Conservation (phyloP, 2,329 filamentous ascomycete genomes). For the Neodidymelliopsis sp. region DNA sequence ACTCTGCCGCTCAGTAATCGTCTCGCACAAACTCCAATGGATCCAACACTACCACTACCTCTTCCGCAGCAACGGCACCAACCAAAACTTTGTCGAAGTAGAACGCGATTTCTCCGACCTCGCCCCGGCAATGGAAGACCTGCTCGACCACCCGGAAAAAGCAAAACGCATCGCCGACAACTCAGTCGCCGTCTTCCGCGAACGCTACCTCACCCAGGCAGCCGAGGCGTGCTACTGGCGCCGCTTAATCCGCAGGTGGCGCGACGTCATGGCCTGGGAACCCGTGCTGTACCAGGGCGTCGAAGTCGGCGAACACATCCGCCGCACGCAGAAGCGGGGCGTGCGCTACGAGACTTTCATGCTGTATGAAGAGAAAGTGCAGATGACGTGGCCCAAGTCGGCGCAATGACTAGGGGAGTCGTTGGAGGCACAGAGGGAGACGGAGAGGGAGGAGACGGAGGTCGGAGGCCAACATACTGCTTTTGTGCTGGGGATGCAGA, state of each 20-base stretch:
- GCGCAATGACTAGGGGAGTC: no score
- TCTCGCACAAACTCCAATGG: conserved; percentile 47
- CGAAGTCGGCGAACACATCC: conserved; percentile 27
- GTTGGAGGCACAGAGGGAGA: no score
- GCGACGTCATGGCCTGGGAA: conserved; percentile 31
- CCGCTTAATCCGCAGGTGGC: conserved; percentile 11
- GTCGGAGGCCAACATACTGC: background rate
- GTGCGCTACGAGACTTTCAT: conserved; percentile 44
- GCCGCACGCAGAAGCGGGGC: conserved; percentile 35
- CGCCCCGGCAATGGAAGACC: conserved; percentile 37
- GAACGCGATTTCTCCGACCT: conserved; percentile 46
- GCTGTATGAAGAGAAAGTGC: conserved; percentile 14
- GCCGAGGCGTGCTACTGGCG: conserved; percentile 46
- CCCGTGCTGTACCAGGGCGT: conserved; percentile 35
- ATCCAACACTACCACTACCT: conserved; percentile 47
- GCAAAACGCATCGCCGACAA: conserved; percentile 46
- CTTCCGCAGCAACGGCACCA: conserved; percentile 34
- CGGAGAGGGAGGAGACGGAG: conserved; percentile 3
- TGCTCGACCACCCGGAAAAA: conserved; percentile 42
- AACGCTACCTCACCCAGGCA: conserved; percentile 42
- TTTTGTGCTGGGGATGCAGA: no score
- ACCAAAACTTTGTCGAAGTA: conserved; percentile 47
- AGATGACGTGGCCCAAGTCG: conserved; percentile 15
- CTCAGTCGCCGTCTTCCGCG: conserved; percentile 38
- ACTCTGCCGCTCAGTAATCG: conserved; percentile 54